A percentile compares a stretch with the other conserved stretches of the same genome.
Evolutionary conservation across 2,329 filamentous ascomycete genomes (phyloP).

Genomic region (Drechslera avenae): DNA sequence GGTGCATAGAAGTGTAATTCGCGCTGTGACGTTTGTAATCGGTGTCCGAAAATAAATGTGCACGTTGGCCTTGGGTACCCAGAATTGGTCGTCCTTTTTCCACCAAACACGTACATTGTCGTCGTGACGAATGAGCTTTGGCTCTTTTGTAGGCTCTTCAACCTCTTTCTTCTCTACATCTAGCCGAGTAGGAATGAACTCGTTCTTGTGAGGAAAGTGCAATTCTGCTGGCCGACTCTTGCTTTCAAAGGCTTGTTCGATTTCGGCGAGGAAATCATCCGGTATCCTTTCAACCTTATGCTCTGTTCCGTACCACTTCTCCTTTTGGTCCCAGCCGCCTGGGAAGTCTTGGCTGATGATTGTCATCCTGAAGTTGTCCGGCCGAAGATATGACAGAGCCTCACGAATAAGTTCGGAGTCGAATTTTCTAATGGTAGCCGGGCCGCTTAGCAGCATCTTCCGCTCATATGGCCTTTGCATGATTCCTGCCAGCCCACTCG

Average conservation of each 20-base stretch:
- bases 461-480: slow-evolving; percentile 92
- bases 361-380: slow-evolving; percentile 87
- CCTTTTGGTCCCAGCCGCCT: slow-evolving; percentile 82
- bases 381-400: slow-evolving; percentile 73
- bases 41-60: slow-evolving; percentile 81
- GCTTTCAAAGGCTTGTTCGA: slow-evolving; percentile 67
- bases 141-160: slow-evolving; percentile 72
- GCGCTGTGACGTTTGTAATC: slow-evolving; percentile 76
- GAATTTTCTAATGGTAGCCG: slow-evolving; percentile 77
- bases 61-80: slow-evolving; percentile 93
- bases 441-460: slow-evolving; percentile 84
- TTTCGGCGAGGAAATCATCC: slow-evolving; percentile 71
- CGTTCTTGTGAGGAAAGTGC: slow-evolving; percentile 89
- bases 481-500: slow-evolving; percentile 78
- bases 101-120: slow-evolving; percentile 83
- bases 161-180: slow-evolving; percentile 95
- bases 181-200: slow-evolving; percentile 91
- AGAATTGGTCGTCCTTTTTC: slow-evolving; percentile 98
- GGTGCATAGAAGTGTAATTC: slow-evolving; percentile 76
- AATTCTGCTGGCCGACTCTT: slow-evolving; percentile 70
- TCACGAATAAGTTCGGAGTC: slow-evolving; percentile 76
- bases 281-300: slow-evolving; percentile 84
- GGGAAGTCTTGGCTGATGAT: slow-evolving; percentile 84
- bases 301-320: slow-evolving; percentile 98
- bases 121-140: slow-evolving; percentile 85